phyloP scores from a whole-genome alignment of 345 rosid species.

The Physaria fendleri region DNA sequence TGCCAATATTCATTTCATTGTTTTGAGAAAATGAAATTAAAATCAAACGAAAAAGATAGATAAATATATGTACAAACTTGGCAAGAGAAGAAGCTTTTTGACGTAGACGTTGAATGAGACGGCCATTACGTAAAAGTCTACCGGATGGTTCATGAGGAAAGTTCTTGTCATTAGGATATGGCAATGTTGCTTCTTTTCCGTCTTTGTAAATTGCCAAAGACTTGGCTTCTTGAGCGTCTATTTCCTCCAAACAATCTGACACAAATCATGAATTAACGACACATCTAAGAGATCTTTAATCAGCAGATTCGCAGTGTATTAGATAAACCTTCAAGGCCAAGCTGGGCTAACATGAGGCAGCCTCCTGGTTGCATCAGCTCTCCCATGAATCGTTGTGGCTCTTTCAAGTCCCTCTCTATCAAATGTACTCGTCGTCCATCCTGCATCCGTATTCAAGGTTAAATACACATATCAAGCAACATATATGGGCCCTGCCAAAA shows the following conservation, averaged over 20 bases:
- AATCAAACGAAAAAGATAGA: neutral
- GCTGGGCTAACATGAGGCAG: constrained; percentile 46
- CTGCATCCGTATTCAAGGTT: constrained; percentile 23
- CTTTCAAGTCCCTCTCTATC: constrained; percentile 55
- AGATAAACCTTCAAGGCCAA: constrained; percentile 52
- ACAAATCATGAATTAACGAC: neutral
- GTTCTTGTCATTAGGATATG: constrained; percentile 9
- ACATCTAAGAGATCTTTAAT: neutral
- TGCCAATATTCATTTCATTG: constrained; percentile 6
- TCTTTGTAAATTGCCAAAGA: constrained; percentile 19
- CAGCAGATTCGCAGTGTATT: no score
- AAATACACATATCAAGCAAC: neutral
- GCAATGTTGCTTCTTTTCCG: constrained; percentile 1
- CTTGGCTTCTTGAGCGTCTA: constrained; percentile 20
- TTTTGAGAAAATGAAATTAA: neutral
- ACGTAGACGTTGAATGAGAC: constrained; percentile 23
- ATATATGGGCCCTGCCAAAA: no score
- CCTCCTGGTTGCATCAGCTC: constrained; percentile 70
- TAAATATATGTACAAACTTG: constrained; percentile 12
- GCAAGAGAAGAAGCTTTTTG: constrained; percentile 29
- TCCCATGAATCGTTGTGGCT: constrained; percentile 60
- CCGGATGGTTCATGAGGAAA: constrained; percentile 18
- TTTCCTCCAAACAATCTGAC: constrained; percentile 32
- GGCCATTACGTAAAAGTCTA: constrained; percentile 29
- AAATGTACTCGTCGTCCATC: constrained; percentile 61